Base-by-base conservation (phyloP, 2,329 filamentous ascomycete species). In the Dothidotthia symphoricarpi region DNA sequence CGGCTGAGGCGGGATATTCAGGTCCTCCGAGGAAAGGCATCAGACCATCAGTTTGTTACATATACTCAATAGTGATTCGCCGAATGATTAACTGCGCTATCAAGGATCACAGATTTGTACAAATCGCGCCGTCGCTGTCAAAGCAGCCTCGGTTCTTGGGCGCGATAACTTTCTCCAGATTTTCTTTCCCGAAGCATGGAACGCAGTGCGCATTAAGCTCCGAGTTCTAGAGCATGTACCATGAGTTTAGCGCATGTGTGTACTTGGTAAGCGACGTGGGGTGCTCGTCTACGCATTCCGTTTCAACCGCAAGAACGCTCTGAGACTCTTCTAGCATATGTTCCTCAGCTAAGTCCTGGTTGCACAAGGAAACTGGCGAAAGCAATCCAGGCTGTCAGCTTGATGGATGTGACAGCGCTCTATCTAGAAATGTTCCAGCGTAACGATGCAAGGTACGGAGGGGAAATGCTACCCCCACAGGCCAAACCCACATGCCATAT, bases 401-500 rank as follows among this genome's bases (percentile, higher is more conserved):
- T 38, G 28, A 36, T 19, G 19, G 19, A 9, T 22, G 9, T 22
- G 30, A 31, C 35, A 47, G 30, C 36, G 44, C 42, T 35, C 34
- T 38, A 48, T 46, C 43, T 38, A 11, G 30, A 41, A 38, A 41
- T 44, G 39, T 41, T 42, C 28, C 40, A 40, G 39, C 40, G 40
- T 49, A 39, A 43, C 40, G 43, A 39, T 26, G 37, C 24, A 38
- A 35, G 36, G 10, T 26, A 28, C 26, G 16, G 28, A n/a, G 24
- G 13, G n/a, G 31, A n/a, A 15, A 16, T 14, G 27, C 35, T 16
- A 14, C 26, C 24, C 28, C 31, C 31, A 22, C 11, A 12, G 37
- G 28, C 16, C 13, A 35, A 28, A n/a, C 27, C 25, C 25, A 44
- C 29, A 42, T 33, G 40, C 16, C 8, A 31, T 27, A 16, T 38